A percentile compares a stretch with the other conserved stretches of the same genome.
Evolutionary conservation across 176 grass and related monocot genomes (phyloP).

Genomic region (Rhipidocladum racemiflorum): DNA sequence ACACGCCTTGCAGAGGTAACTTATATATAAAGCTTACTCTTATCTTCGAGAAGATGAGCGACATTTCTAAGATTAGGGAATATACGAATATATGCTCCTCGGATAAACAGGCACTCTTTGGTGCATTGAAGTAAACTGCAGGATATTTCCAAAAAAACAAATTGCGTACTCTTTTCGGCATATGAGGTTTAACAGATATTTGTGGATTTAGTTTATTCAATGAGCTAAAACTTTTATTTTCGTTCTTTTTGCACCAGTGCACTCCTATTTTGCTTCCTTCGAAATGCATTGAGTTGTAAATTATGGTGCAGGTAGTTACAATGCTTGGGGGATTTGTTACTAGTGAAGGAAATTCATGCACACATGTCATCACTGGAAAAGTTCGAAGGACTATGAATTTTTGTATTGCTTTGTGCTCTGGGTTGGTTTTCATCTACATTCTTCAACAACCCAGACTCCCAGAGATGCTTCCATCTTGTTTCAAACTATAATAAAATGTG

Average conservation of each 20-base stretch:
- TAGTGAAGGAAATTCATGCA: conserved; percentile 58
- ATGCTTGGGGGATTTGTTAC: conserved; percentile 63
- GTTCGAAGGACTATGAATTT: conserved; percentile 81
- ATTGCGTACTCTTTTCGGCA: background rate
- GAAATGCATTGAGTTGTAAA: background rate
- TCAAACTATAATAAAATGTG: background rate
- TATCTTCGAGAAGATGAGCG: background rate
- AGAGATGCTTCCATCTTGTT: conserved; percentile 5
- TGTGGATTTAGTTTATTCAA: no score
- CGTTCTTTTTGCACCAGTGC: background rate
- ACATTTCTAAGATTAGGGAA: background rate
- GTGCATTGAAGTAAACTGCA: background rate
- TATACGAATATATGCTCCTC: background rate
- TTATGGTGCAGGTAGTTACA: conserved; percentile 58
- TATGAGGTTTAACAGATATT: background rate
- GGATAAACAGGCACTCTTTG: background rate
- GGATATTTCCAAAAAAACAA: background rate
- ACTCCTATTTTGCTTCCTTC: background rate
- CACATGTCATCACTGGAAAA: conserved; percentile 84
- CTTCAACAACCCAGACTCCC: background rate
- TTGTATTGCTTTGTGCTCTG: conserved; percentile 74
- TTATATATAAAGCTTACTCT: background rate
- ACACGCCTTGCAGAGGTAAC: conserved; percentile 66
- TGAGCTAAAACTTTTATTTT: background rate
- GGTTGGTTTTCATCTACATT: conserved; percentile 49